Conservation (phyloP, 1,284 basidiomycete species). For the Ustilago hordei region DNA sequence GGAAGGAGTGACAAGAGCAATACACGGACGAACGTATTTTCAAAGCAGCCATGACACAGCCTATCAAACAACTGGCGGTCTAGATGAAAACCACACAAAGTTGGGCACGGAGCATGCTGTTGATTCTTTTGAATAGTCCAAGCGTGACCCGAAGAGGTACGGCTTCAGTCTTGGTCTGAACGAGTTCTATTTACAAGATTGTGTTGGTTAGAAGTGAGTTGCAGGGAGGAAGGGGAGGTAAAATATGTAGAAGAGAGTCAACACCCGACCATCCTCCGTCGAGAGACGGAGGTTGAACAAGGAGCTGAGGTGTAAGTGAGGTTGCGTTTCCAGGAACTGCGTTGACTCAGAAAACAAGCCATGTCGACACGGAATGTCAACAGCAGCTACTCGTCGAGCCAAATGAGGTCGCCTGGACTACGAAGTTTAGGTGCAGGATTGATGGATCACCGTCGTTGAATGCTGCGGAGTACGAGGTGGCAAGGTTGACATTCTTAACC, state of each 20-base stretch:
- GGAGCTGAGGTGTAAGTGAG: background rate
- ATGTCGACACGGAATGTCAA: background rate
- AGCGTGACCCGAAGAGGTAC: background rate
- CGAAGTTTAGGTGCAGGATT: background rate
- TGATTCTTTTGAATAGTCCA: conserved; percentile 2
- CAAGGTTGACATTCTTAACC: conserved; percentile 21
- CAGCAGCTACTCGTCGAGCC: background rate
- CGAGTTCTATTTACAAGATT: conserved; percentile 1
- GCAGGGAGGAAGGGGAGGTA: background rate
- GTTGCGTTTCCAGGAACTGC: background rate
- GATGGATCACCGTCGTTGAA: conserved; percentile 1
- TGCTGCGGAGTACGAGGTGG: conserved; percentile 11
- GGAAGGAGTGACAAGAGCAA: background rate
- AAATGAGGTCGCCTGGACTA: background rate
- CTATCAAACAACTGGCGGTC: background rate
- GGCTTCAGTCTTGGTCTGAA: conserved; percentile 4
- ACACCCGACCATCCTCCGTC: background rate
- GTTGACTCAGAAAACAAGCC: background rate
- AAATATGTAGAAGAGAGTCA: background rate
- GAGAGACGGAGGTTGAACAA: background rate
- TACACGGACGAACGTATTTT: background rate
- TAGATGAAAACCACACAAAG: background rate
- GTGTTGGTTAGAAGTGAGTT: background rate
- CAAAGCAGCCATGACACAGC: background rate
- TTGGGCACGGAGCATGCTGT: background rate